phyloP scores from a whole-genome alignment of 805 yeast genomes.

The Nakazawaea siamensis region DNA sequence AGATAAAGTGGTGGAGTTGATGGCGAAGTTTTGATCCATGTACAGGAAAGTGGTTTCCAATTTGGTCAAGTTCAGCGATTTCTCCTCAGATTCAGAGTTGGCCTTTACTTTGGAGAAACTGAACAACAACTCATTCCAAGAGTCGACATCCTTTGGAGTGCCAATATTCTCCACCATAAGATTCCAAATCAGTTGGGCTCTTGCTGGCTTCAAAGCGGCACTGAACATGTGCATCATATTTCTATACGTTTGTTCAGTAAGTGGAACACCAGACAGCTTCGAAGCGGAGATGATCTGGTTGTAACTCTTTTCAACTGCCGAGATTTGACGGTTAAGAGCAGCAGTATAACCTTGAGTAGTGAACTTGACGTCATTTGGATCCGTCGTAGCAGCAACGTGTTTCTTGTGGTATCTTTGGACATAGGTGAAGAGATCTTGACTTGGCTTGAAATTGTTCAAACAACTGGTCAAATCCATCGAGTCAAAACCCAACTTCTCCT shows the following conservation, averaged over 20 bases:
- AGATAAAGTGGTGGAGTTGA: slow-evolving; percentile 41
- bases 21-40: slow-evolving; percentile 21
- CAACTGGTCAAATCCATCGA: neutral
- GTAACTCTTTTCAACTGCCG: slow-evolving; percentile 1
- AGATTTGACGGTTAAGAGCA: slow-evolving; percentile 4
- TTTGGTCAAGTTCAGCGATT: slow-evolving; percentile 19
- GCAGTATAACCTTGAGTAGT: slow-evolving; percentile 2
- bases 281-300: slow-evolving; percentile 9
- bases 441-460: neutral
- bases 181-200: slow-evolving; percentile 42
- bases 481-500: slow-evolving; percentile 1
- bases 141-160: slow-evolving; percentile 28
- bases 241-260: slow-evolving; percentile 32
- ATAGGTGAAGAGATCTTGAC: slow-evolving; percentile 9
- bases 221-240: slow-evolving; percentile 39
- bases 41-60: slow-evolving; percentile 28
- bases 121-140: slow-evolving; percentile 54
- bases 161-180: slow-evolving; percentile 27
- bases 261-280: slow-evolving; percentile 19
- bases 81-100: slow-evolving; percentile 15
- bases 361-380: slow-evolving; percentile 7
- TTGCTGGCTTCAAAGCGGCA: slow-evolving; percentile 24
- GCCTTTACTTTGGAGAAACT: slow-evolving; percentile 18
- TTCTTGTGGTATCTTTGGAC: neutral
- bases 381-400: neutral